These are phyloP conservation scores for Aspergillus indologenus DNA, from an alignment of 495 filamentous ascomycete genomes.

Conservation along the genomic window DNA sequence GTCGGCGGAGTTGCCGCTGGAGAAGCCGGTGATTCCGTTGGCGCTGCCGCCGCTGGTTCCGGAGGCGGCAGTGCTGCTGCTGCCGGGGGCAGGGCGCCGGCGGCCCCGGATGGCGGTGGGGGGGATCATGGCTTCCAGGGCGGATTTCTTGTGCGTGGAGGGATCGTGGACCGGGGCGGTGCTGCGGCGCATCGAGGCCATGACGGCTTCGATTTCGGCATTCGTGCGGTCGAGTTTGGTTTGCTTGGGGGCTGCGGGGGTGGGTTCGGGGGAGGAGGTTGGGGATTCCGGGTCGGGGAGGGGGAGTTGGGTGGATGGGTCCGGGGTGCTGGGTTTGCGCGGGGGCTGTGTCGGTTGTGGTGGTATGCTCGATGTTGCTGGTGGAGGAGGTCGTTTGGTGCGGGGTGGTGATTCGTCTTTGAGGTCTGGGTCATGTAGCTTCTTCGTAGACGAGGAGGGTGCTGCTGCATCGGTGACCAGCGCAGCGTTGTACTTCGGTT, in stretches of 20 bases:
- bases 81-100: constrained; percentile 63
- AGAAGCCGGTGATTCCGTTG: constrained; percentile 24
- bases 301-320: constrained; percentile 43
- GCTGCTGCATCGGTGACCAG: constrained; percentile 59
- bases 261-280: constrained; percentile 40
- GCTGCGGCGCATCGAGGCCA: constrained; percentile 87
- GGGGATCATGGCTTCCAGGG: constrained; percentile 79
- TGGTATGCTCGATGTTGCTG: background rate
- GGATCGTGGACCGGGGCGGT: constrained; percentile 51
- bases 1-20: constrained; percentile 49
- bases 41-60: constrained; percentile 13
- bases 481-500: constrained; percentile 86
- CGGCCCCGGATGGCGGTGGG: constrained; percentile 74
- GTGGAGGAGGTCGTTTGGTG: constrained; percentile 30
- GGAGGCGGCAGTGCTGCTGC: constrained; percentile 23
- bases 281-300: constrained; percentile 49
- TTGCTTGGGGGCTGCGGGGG: constrained; percentile 47
- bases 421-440: constrained; percentile 8
- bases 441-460: constrained; percentile 20
- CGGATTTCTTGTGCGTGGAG: constrained; percentile 59
- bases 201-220: constrained; percentile 85
- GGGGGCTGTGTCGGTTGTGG: constrained; percentile 25
- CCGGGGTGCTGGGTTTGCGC: constrained; percentile 34
- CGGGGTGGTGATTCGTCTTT: constrained; percentile 13
- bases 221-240: constrained; percentile 74